Percentiles rank a stretch among this genome's conserved stretches.
These are phyloP conservation scores for Candida boleticola DNA, from an alignment of 805 yeast species.

Conservation along the genomic window DNA sequence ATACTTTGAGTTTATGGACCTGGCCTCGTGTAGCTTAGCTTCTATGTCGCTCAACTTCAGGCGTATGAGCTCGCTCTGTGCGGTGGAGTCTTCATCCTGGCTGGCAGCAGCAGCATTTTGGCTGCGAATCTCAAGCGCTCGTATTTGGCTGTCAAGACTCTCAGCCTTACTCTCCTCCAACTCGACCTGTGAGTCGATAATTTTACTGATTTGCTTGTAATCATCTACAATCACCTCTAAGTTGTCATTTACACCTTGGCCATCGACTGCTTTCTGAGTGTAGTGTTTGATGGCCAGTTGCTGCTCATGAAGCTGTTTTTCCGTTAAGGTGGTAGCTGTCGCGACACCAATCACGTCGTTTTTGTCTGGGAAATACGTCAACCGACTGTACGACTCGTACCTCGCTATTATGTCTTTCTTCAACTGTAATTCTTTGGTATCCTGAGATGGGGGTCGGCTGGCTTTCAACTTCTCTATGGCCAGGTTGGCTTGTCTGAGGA, in stretches of 20 bases:
- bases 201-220: neutral
- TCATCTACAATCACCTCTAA: neutral
- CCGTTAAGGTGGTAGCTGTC: constrained; percentile 16
- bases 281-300: constrained; percentile 4
- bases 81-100: neutral
- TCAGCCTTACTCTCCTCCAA: neutral
- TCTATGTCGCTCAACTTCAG: neutral
- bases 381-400: constrained; percentile 14
- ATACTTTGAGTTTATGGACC: neutral
- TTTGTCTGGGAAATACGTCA: constrained; percentile 26
- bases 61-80: neutral
- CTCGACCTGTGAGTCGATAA: neutral
- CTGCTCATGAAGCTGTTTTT: constrained; percentile 9
- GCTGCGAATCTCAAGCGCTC: neutral
- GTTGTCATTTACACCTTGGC: neutral
- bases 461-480: constrained; percentile 14
- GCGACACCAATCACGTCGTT: constrained; percentile 28
- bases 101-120: neutral
- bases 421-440: constrained; percentile 1
- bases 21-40: neutral
- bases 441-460: neutral
- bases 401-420: constrained; percentile 16
- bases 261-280: neutral
- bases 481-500: constrained; percentile 20
- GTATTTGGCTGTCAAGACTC: neutral